Evolutionary conservation across 1,139 yeast species (phyloP).

Genomic region (Yamadazyma dendronema): DNA sequence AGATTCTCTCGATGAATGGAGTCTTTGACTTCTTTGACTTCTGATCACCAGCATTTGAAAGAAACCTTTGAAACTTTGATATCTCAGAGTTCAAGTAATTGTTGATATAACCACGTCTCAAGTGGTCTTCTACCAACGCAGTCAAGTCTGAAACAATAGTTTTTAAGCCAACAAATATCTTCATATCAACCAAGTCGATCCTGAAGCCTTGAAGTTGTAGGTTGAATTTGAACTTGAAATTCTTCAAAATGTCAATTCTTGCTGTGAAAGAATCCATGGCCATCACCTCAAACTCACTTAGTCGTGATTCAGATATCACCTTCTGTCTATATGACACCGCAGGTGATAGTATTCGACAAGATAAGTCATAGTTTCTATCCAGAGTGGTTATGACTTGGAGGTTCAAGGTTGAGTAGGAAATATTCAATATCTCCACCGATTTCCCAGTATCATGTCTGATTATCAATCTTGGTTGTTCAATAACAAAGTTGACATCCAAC

Average conservation of each 20-base stretch:
- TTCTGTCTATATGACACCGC: slow-evolving; percentile 31
- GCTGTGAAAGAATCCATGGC: slow-evolving; percentile 22
- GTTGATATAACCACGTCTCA: slow-evolving; percentile 32
- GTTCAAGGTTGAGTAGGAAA: slow-evolving; percentile 39
- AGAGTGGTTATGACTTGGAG: slow-evolving; percentile 36
- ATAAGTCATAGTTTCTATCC: slow-evolving; percentile 35
- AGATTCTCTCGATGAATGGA: slow-evolving; percentile 12
- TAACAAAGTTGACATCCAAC: slow-evolving; percentile 38
- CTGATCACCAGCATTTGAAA: slow-evolving; percentile 1
- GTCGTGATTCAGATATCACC: slow-evolving; percentile 3
- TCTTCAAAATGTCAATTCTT: slow-evolving; percentile 27
- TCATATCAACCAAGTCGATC: slow-evolving; percentile 31
- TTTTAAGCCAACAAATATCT: slow-evolving; percentile 33
- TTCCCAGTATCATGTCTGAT: slow-evolving; percentile 28
- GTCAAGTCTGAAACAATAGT: slow-evolving; percentile 28
- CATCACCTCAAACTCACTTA: slow-evolving; percentile 20
- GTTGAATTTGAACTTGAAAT: slow-evolving; percentile 26
- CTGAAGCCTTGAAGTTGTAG: slow-evolving; percentile 22
- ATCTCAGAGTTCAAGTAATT: slow-evolving; percentile 27
- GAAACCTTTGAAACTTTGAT: slow-evolving; percentile 13
- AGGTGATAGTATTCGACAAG: slow-evolving; percentile 37
- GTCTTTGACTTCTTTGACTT: not conserved
- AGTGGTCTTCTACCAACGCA: slow-evolving; percentile 24
- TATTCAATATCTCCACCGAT: slow-evolving; percentile 29
- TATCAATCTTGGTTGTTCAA: slow-evolving; percentile 45